Conservation (phyloP, 2,329 filamentous ascomycete species). For the Lasiodiplodia hormozganensis region DNA sequence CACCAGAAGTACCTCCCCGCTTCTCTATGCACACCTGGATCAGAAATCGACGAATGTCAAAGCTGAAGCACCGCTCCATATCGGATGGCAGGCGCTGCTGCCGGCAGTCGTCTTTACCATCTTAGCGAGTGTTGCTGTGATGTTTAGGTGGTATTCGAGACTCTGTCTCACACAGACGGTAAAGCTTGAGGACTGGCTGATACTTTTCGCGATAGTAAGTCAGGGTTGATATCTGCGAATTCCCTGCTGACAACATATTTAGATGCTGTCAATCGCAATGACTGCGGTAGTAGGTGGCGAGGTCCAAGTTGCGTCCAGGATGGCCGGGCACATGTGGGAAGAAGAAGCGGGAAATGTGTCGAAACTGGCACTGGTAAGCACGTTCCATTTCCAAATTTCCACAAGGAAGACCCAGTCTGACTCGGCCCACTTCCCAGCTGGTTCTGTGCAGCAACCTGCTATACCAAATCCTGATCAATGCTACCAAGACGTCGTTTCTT, state of each 20-base stretch:
- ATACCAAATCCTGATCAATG: constrained; percentile 42
- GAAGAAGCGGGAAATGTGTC: constrained; percentile 2
- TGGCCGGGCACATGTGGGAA: constrained; percentile 9
- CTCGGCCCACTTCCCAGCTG: constrained; percentile 34
- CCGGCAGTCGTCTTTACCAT: constrained; percentile 38
- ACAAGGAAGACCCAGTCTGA: not conserved
- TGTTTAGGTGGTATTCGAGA: constrained; percentile 41
- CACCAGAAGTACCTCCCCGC: constrained; percentile 3
- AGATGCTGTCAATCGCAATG: constrained; percentile 40
- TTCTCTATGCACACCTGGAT: constrained; percentile 18
- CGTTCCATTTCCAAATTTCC: not conserved
- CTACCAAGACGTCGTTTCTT: constrained; percentile 43
- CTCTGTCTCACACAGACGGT: constrained; percentile 31
- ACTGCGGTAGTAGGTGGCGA: constrained; percentile 37
- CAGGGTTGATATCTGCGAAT: not conserved
- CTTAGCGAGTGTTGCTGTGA: constrained; percentile 37
- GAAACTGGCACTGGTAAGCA: constrained; percentile 29
- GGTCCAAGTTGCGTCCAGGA: constrained; percentile 16
- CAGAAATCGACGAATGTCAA: not conserved
- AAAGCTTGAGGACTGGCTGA: constrained; percentile 39
- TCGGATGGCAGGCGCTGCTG: constrained; percentile 35
- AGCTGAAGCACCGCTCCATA: not conserved
- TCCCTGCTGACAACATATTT: not conserved
- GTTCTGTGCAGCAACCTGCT: constrained; percentile 41
- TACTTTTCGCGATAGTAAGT: constrained; percentile 39